These are phyloP conservation scores for Strigomonas culicis DNA, from an alignment of 208 protist species.

Conservation along the genomic window DNA sequence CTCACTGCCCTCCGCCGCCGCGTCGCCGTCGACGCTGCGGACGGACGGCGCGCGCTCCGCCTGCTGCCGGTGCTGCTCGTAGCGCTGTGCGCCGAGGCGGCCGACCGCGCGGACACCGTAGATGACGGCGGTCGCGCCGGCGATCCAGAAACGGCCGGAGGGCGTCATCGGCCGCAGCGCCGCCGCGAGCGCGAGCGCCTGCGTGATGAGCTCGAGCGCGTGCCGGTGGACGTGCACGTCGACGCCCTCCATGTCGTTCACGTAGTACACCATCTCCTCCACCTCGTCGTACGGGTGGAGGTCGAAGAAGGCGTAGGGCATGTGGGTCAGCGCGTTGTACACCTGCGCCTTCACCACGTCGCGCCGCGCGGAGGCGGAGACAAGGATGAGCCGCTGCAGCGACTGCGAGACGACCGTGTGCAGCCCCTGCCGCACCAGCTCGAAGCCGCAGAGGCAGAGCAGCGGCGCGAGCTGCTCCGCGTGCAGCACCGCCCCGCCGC, in stretches of 20 bases:
- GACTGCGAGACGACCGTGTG: slow-evolving; percentile 37
- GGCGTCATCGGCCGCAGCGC: slow-evolving; percentile 22
- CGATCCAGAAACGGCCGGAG: slow-evolving; percentile 5
- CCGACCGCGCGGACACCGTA: background rate
- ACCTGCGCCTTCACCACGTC: slow-evolving; percentile 49
- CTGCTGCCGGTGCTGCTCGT: slow-evolving; percentile 7
- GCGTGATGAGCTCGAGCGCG: slow-evolving; percentile 31
- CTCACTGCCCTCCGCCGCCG: background rate
- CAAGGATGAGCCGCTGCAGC: slow-evolving; percentile 38
- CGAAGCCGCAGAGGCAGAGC: slow-evolving; percentile 35
- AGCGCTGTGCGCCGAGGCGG: slow-evolving; percentile 4
- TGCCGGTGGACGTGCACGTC: slow-evolving; percentile 66
- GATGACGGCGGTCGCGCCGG: background rate
- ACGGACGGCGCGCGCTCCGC: slow-evolving; percentile 23
- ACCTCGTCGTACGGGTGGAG: slow-evolving; percentile 46
- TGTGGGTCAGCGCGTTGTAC: slow-evolving; percentile 51
- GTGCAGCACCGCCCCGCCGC: background rate
- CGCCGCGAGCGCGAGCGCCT: slow-evolving; percentile 16
- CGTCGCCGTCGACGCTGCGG: slow-evolving; percentile 20
- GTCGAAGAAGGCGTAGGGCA: slow-evolving; percentile 62
- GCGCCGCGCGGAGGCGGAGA: slow-evolving; percentile 34
- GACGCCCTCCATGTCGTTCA: slow-evolving; percentile 74
- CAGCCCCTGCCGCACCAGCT: slow-evolving; percentile 41
- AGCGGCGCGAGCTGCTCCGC: slow-evolving; percentile 9
- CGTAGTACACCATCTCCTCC: slow-evolving; percentile 67